Conservation (phyloP, 2,329 filamentous ascomycete genomes). For the Xylaria sp. region DNA sequence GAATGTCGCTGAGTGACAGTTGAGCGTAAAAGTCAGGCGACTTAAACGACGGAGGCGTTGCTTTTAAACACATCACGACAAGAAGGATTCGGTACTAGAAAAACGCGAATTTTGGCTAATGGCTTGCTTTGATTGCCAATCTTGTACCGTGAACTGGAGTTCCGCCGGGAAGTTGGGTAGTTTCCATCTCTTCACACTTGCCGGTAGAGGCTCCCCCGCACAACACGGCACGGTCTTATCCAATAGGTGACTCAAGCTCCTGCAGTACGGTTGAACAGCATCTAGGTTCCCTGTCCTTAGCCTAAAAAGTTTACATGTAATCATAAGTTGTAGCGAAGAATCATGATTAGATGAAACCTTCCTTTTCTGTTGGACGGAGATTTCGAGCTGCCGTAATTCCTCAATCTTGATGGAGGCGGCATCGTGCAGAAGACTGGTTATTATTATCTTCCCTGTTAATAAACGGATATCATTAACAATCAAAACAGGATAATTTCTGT, state of each 20-base stretch:
- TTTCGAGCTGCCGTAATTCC: background rate
- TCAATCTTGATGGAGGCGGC: background rate
- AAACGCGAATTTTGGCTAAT: background rate
- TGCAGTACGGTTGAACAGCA: background rate
- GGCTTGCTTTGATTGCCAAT: background rate
- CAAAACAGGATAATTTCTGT: background rate
- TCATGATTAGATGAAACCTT: background rate
- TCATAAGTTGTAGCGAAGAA: background rate
- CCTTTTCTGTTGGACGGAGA: background rate
- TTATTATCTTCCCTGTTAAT: background rate
- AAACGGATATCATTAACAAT: background rate
- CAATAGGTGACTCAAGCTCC: background rate
- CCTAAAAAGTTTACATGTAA: background rate
- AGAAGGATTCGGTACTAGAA: background rate
- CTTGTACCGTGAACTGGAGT: background rate
- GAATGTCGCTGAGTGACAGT: background rate
- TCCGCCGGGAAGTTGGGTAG: background rate
- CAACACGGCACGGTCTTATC: conserved; percentile 5
- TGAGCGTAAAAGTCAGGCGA: background rate
- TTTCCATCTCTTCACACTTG: background rate
- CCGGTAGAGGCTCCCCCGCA: background rate
- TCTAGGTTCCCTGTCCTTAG: background rate
- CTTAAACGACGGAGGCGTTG: background rate
- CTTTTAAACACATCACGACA: background rate
- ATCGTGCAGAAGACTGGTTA: background rate